These are phyloP conservation scores for Cyclaneusma minus DNA, from an alignment of 2,329 filamentous ascomycete species.

Conservation along the genomic window DNA sequence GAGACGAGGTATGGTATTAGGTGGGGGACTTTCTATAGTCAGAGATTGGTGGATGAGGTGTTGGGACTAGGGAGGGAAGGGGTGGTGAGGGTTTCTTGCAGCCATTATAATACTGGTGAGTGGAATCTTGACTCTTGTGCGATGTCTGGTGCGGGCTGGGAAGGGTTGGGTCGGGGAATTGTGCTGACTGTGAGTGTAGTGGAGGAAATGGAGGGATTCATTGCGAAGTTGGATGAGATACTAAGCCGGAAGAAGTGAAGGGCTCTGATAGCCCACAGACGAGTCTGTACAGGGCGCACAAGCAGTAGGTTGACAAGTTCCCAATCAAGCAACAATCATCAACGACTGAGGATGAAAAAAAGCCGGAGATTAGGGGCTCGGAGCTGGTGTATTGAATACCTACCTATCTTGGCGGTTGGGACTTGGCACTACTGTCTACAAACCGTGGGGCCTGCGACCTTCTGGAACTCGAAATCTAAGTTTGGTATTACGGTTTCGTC, in stretches of 20 bases:
- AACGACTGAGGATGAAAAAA: no score
- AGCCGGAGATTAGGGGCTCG: no score
- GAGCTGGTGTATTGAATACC: no score
- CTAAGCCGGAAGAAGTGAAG: slow-evolving; percentile 15
- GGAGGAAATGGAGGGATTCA: slow-evolving; percentile 37
- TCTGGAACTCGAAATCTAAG: no score
- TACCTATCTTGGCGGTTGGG: no score
- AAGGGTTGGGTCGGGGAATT: background rate
- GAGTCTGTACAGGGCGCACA: slow-evolving; percentile 5
- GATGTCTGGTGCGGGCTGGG: background rate
- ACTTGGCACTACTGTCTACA: no score
- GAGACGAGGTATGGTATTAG: slow-evolving; percentile 43
- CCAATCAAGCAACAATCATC: no score
- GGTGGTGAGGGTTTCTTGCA: slow-evolving; percentile 53
- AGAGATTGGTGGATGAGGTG: slow-evolving; percentile 43
- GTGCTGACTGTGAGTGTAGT: slow-evolving; percentile 21
- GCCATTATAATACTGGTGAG: slow-evolving; percentile 57
- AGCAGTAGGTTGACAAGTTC: no score
- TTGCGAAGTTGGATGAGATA: slow-evolving; percentile 34
- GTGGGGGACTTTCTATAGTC: slow-evolving; percentile 55
- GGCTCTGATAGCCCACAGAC: no score
- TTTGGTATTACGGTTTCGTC: no score
- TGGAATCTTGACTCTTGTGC: slow-evolving; percentile 7
- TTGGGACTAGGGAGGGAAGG: slow-evolving; percentile 43
- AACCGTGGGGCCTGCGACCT: no score